Base-by-base conservation (phyloP, 192 early-diverging fungal species). In the Gryganskiella cystojenkinii region DNA sequence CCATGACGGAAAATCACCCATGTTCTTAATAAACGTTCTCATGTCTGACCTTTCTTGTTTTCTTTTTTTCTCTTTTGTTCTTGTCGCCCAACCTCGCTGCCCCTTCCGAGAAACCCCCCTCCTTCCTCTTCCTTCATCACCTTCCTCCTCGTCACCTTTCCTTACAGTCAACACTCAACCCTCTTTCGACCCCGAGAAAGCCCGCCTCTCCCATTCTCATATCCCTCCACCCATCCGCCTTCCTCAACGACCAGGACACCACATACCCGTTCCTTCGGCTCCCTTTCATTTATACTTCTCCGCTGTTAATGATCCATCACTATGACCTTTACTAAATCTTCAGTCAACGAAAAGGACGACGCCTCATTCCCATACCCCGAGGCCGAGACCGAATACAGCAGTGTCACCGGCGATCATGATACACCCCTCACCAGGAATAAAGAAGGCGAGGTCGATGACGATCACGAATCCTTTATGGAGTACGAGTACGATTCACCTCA, bases 311-410 rank as follows among this genome's bases (percentile, higher is more conserved):
- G 68, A 70, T 56, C 51, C 30, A 52, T 34, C 52, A 70, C 51
- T 24, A 55, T 62, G 44, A 17, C 68, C 43, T 62, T 58, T 11
- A 60, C 70, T 35, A 73, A 60, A 25, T 31, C 25, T 33, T 64
- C 63, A 15, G 20, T 71, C 10, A 58, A 31, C 30, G 70, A 61
- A 51, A 70, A 71, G 61, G 27, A 57, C 33, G 27, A 57, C 33
- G 15, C 30, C 6, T 20, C 19, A 1, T 22, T 65, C 20, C 70
- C 70, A n/a, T 73, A 60, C 34, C 24, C 37, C 15, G 50, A 73
- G 9, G 40, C 35, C 5, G 70, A 73, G n/a, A 60, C 56, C 46
- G 70, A 73, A 19, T 73, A 73, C 55, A 49, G 31, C 51, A 72
- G 70, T 34, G 17, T 64, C 28, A 17, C 35, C n/a, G 51, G 11